Evolutionary conservation across 345 rosid genomes (phyloP), one percentile per base, ranked within the genome.

Genomic region (Acer negundo): DNA sequence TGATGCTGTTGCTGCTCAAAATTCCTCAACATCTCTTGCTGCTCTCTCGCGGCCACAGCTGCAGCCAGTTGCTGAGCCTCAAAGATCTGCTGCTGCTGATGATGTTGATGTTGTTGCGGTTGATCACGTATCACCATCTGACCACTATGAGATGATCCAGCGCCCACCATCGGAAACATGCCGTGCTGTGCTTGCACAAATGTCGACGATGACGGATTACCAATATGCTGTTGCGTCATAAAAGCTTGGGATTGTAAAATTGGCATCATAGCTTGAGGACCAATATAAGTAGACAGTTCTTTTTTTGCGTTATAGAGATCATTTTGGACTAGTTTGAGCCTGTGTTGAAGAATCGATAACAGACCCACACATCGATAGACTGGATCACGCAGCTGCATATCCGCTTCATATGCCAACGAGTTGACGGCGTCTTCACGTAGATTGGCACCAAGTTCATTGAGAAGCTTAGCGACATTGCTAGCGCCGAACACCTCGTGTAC

Each of bases 321-420:
- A 6, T 7, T 62, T 55, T 89, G 91, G 55, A 90, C 72, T 61
- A 83, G 81, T 79, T 88, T 89, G 2, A 91, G 90, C 47, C 81
- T 80, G 31, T 90, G 95, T 62, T 93, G 98, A 7, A 95, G 87
- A 64, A 92, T 72, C 1, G 96, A 86, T 76, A 95, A 90, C 20
- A 88, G 80, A 6, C 97, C 94, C 38, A 93, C 93, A 16, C 99
- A 93, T 11, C 99, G 97, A 15, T 95, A 93, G n/a, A 95, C 93
- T 1, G 97, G 99, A 61, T 95, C 98, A 0, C 85, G 92, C 44
- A 90, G 89, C 10, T 97, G 88, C 51, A 91, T 88, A 76, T 95
- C 94, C 0, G 98, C 97, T 58, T 95, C 97, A 2, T 88, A 95
- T 10, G 86, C 88, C 17, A 95, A 88, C 0, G 98, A 93, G 71